A percentile compares a stretch with the other conserved stretches of the same genome.
Evolutionary conservation across 805 yeast genomes (phyloP).

Genomic region (Candida corydali): DNA sequence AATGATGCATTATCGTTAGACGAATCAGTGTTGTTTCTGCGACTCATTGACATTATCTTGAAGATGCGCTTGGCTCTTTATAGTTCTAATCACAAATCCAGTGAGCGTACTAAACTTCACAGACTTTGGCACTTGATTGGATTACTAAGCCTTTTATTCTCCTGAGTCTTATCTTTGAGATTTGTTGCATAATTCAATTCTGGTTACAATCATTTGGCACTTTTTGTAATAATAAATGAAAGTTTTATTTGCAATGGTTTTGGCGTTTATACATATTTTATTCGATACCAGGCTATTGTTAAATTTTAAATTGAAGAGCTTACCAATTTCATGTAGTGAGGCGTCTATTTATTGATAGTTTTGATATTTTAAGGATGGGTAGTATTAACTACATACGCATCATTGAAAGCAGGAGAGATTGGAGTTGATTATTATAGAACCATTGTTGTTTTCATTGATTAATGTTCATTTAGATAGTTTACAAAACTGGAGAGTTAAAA

Average conservation of each 20-base stretch:
- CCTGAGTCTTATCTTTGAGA: too few relatives aligned
- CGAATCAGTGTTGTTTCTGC: too few relatives aligned
- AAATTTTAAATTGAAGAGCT: slow-evolving; percentile 7
- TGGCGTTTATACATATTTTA: slow-evolving; percentile 38
- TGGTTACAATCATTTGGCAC: too few relatives aligned
- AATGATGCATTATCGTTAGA: too few relatives aligned
- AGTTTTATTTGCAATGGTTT: slow-evolving; percentile 36
- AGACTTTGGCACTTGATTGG: too few relatives aligned
- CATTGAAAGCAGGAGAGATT: slow-evolving; percentile 37
- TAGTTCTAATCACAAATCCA: too few relatives aligned
- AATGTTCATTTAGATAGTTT: slow-evolving; percentile 23
- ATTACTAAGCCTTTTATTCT: too few relatives aligned
- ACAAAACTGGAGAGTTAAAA: slow-evolving; percentile 32
- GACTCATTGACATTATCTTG: too few relatives aligned
- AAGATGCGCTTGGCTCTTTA: too few relatives aligned
- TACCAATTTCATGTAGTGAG: slow-evolving; percentile 3
- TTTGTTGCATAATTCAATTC: too few relatives aligned
- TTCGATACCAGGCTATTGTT: slow-evolving; percentile 27
- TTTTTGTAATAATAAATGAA: too few relatives aligned
- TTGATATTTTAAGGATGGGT: slow-evolving; percentile 30
- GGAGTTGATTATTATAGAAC: slow-evolving; percentile 39
- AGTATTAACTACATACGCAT: slow-evolving; percentile 37
- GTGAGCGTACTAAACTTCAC: too few relatives aligned
- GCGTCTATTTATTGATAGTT: slow-evolving; percentile 16
- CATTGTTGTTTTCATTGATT: slow-evolving; percentile 30